Conservation (phyloP, 371 early-diverging fungal genomes). For the Mortierella sp. region DNA sequence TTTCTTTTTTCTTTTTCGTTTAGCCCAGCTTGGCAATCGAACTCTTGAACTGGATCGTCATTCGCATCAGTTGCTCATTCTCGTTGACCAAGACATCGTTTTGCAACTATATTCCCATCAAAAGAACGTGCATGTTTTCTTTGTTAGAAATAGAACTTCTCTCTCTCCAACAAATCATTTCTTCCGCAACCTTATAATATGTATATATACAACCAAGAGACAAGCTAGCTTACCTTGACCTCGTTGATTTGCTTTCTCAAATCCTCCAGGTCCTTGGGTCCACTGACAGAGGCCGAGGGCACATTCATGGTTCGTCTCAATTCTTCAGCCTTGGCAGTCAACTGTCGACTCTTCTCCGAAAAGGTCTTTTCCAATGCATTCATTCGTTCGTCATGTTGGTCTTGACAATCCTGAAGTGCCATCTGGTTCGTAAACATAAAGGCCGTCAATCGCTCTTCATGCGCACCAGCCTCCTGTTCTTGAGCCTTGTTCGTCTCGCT, state of each 20-base stretch:
- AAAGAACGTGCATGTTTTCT: not conserved
- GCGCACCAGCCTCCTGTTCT: constrained; percentile 17
- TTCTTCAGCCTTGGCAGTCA: not conserved
- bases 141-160: not conserved
- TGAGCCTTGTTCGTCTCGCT: constrained; percentile 16
- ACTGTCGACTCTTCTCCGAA: no score
- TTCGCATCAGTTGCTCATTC: constrained; percentile 17
- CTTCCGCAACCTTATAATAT: no score
- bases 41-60: constrained; percentile 20
- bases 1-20: no score
- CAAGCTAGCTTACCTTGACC: no score
- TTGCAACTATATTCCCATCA: constrained; percentile 26
- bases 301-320: not conserved
- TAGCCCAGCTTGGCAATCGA: constrained; percentile 10
- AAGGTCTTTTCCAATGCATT: constrained; percentile 3
- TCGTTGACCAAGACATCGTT: constrained; percentile 13
- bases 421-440: constrained; percentile 19
- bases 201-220: not conserved
- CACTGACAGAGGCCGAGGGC: not conserved
- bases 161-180: no score
- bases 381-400: constrained; percentile 8
- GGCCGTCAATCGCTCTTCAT: constrained; percentile 25
- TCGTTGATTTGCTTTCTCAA: no score
- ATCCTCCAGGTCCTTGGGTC: not conserved
- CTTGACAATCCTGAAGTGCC: constrained; percentile 11